Base-by-base conservation (phyloP, 345 rosid genomes). In the Carallia pectinifolia region DNA sequence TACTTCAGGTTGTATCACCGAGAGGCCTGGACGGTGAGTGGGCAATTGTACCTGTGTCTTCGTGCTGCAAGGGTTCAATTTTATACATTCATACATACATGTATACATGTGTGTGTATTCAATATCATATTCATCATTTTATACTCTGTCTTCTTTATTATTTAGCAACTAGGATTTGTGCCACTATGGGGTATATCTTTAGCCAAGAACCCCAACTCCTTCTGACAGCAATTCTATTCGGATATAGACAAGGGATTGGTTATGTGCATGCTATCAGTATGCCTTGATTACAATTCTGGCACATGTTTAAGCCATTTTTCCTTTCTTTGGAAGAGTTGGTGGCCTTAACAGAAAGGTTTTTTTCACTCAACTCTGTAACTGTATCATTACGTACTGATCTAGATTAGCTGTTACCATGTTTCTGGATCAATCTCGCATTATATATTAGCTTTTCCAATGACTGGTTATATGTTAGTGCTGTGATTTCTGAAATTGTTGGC, bases 1-100 rank as follows among this genome's bases (percentile, higher is more conserved):
- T 90, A 76, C 96, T 92, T 68, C 98, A 89, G 79, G 98, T 92
- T 70, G 81, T 89, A 68, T 83, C 97, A 59, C 96, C 98, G 16
- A 95, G 83, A 86, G 98, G 97, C 76, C 74, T 90, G 62, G 85
- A 90, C 77, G 97, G 97, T 91, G 76, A 56, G 81, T 78, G 60
- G 72, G 7, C 67, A 5, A 34, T 68, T 60, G 56, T 61, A 23
- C 63, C 19, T 8, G 6, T 30, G 47, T 53, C 6, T 58, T 31
- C 17, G 30, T 9, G 16, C 30, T 13, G 15, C 60, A 3, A 44
- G 3, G 50, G 12, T 44, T 23, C 50, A 13, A 44, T 44, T 12
- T 23, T 23, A 23, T 23, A 23, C 0, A 23, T 23, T 23, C 23
- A 23, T 23, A 23, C 23, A 23, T 23, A 23, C 23, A 23, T 23